Evolutionary conservation across 106 monocot genomes (phyloP), one percentile per base, ranked within the genome.

Genomic region (Cymbidium sinense): DNA sequence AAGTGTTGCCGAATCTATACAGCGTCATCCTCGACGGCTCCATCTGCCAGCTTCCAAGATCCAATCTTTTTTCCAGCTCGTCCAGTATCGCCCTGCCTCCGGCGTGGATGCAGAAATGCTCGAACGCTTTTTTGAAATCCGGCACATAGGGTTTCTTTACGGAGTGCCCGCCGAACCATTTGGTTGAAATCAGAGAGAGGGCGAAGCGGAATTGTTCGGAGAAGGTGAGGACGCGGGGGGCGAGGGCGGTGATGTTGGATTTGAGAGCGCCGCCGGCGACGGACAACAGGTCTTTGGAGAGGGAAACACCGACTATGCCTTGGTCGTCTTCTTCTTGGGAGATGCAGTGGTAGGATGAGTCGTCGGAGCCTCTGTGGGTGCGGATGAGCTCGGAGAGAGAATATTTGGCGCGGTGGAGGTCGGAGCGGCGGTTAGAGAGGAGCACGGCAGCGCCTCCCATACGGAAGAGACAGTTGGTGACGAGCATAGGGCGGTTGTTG

Each of bases 51-150:
- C 13, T 4, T 3, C 37, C 31, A 19, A 76, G 54, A 11, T 15
- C 19, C 18, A 76, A 11, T 10, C 6, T 54, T 30, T 20, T 52
- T 44, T 54, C 52, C 50, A 94, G 43, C 77, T 89, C 91, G 79
- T 94, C 94, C 36, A 94, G 82, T 78, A 91, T 91, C 94, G 89
- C 0, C 95, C 93, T 25, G 90, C n/a, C n/a, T n/a, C n/a, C n/a
- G n/a, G n/a, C 82, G 83, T 96, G 96, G 35, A 96, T 87, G 88
- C 96, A 96, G 79, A 96, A 91, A 81, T 96, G 96, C 74, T 96
- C 86, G 81, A 91, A 21, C 0, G 76, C 76, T 8, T 8, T 28
- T 7, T 43, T 11, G 83, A 88, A 88, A 80, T 88, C 70, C 5
- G 73, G 73, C 2, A 73, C 36, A 30, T 70, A 70, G 7, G 43